Percentiles rank a stretch among this genome's conserved stretches.
Conservation (phyloP, 2,329 filamentous ascomycete genomes). For the Neonectria hederae region DNA sequence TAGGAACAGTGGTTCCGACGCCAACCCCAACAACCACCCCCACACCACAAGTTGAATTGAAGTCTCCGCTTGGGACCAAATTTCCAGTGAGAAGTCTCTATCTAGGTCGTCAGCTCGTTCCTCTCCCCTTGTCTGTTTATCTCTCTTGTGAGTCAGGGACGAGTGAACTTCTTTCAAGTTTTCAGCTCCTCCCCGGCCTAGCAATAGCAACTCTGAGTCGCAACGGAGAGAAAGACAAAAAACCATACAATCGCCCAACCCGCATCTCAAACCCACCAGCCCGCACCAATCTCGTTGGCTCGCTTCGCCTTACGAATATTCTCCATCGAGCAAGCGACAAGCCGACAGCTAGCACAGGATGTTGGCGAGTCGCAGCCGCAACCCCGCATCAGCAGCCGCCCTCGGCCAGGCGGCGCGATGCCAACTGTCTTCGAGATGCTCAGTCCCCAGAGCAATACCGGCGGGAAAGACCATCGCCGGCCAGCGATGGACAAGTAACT, state of each 20-base stretch:
- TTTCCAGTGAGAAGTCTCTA: background rate
- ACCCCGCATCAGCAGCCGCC: constrained; percentile 30
- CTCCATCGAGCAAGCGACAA: background rate
- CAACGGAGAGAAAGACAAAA: background rate
- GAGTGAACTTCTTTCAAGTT: constrained; percentile 1
- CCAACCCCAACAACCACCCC: constrained; percentile 2
- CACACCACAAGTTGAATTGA: constrained; percentile 10
- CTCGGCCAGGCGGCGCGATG: constrained; percentile 31
- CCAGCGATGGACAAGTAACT: constrained; percentile 33
- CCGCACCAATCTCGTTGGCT: constrained; percentile 20
- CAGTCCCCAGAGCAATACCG: constrained; percentile 12
- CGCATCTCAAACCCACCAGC: background rate
- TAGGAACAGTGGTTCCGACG: background rate
- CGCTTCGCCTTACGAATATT: constrained; percentile 7
- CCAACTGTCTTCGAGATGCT: constrained; percentile 20
- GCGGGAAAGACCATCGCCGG: constrained; percentile 12
- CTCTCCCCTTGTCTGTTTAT: background rate
- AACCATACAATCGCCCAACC: constrained; percentile 8
- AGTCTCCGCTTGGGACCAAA: constrained; percentile 9
- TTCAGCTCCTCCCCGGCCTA: background rate
- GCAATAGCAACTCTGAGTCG: constrained; percentile 9
- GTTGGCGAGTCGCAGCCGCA: constrained; percentile 37
- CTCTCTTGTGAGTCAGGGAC: background rate
- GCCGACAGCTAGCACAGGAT: constrained; percentile 18
- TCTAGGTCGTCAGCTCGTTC: background rate